Conservation (phyloP, 768 basidiomycete species). For the Pleurotus eryngii region DNA sequence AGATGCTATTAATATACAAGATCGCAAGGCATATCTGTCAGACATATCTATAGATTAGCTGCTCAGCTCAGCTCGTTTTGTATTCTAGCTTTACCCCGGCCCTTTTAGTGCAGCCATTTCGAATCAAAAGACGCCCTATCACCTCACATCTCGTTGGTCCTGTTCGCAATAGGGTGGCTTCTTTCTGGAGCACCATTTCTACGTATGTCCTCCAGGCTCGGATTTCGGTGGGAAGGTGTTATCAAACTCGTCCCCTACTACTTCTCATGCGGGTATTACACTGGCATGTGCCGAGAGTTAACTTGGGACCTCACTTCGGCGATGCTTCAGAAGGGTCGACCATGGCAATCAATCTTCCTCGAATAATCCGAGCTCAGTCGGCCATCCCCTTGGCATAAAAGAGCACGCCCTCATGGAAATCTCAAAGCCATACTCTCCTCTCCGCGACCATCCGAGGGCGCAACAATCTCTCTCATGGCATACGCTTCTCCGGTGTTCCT, state of each 20-base stretch:
- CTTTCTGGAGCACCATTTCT: slow-evolving; percentile 5
- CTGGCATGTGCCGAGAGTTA: slow-evolving; percentile 8
- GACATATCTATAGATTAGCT: slow-evolving; percentile 7
- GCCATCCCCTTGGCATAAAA: slow-evolving; percentile 9
- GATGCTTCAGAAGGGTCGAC: background rate
- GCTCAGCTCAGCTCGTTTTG: slow-evolving; percentile 1
- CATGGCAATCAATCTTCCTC: slow-evolving; percentile 6
- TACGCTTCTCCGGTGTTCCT: background rate
- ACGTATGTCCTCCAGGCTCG: slow-evolving; percentile 7
- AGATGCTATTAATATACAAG: slow-evolving; percentile 8
- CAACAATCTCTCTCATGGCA: background rate
- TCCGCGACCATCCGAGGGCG: background rate
- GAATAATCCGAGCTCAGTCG: slow-evolving; percentile 4
- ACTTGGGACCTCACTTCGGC: slow-evolving; percentile 2
- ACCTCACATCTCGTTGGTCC: slow-evolving; percentile 6
- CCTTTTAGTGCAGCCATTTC: slow-evolving; percentile 6
- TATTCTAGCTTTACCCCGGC: slow-evolving; percentile 5
- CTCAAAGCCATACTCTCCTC: background rate
- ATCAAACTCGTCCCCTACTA: slow-evolving; percentile 5
- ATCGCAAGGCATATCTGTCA: slow-evolving; percentile 3
- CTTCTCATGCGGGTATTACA: slow-evolving; percentile 5
- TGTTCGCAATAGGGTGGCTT: slow-evolving; percentile 2
- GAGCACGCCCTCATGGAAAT: background rate
- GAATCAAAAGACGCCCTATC: slow-evolving; percentile 8
- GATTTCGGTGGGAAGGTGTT: slow-evolving; percentile 8